These are phyloP conservation scores for Phaeosphaeria sp. DNA, from an alignment of 2,329 filamentous ascomycete species.

Conservation along the genomic window DNA sequence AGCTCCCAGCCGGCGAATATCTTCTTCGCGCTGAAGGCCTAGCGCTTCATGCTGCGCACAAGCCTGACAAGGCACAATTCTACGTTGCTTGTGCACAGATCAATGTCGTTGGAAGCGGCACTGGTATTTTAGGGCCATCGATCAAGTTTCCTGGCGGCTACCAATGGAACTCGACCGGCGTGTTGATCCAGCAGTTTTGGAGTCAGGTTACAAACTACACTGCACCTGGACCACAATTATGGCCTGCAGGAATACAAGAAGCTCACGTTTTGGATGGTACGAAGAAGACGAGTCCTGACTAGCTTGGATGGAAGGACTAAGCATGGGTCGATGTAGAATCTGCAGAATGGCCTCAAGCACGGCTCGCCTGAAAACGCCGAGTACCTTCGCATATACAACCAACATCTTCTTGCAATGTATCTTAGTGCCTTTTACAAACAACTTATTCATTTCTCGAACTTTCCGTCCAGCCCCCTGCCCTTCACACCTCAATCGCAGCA, in stretches of 20 bases:
- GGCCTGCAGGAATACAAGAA: conserved; percentile 21
- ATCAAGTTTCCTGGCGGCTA: conserved; percentile 50
- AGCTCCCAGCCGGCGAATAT: conserved; percentile 50
- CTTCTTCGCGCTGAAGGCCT: conserved; percentile 52
- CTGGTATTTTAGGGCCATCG: conserved; percentile 34
- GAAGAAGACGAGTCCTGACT: conserved; percentile 12
- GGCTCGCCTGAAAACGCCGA: background rate
- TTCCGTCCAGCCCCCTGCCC: no score
- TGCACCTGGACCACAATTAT: conserved; percentile 31
- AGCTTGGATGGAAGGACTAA: background rate
- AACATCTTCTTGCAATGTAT: no score
- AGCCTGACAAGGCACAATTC: conserved; percentile 44
- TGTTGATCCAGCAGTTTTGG: conserved; percentile 39
- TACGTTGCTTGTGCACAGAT: conserved; percentile 54
- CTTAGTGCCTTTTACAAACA: no score
- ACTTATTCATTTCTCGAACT: no score
- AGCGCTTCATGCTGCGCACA: conserved; percentile 29
- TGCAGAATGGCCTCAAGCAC: background rate
- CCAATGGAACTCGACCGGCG: conserved; percentile 32
- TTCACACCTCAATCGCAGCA: no score
- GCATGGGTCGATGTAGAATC: background rate
- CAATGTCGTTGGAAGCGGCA: conserved; percentile 42
- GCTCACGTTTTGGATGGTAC: conserved; percentile 15
- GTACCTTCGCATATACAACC: no score
- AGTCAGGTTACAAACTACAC: conserved; percentile 28